Evolutionary conservation across 805 yeast genomes (phyloP), one percentile per base, ranked within the genome.

Genomic region (Ogataea siamensis): DNA sequence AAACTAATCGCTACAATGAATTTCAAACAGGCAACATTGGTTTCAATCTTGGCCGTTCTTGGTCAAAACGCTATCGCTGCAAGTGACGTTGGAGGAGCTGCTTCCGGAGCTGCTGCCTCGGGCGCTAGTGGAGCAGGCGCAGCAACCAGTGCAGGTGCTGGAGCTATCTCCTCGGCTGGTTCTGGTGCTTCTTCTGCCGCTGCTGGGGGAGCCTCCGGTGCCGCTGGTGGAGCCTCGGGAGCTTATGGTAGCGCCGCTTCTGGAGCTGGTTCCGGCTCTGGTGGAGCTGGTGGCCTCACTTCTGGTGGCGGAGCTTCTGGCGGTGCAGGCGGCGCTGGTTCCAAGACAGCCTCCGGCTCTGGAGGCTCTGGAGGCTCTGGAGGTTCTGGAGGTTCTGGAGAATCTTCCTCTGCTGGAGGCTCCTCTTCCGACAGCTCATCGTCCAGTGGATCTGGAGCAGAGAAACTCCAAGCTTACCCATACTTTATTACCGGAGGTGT

Each of bases 401-500:
- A n/a, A n/a, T 10, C 22, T 7, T 25, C 18, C 3, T 25, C 28
- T 14, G 14, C 28, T 5, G 5, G 28, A 13, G 29, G 42, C 33
- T 34, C 51, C 9, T 18, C 43, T n/a, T 30, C 39, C 12, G 45
- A 54, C 11, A 23, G 37, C 16, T 15, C 39, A 15, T 16, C 39
- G 7, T 18, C 39, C 27, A 28, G 43, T 31, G 45, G 32, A 12
- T 32, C 43, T 5, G 46, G 32, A 13, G 45, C 43, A 4, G 45
- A 26, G 25, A 28, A 28, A 13, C 24, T 39, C 4, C 54, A 49
- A 35, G 29, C 42, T 11, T 23, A 18, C 38, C 38, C 50, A 17
- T 32, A 46, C 12, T 50, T 47, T 12, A 35, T 53, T 11, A 47
- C 47, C 9, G 37, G 43, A 5, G 55, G 55, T 29, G 41, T 57